Base-by-base conservation (phyloP, 345 rosid genomes). In the Populus nigra region DNA sequence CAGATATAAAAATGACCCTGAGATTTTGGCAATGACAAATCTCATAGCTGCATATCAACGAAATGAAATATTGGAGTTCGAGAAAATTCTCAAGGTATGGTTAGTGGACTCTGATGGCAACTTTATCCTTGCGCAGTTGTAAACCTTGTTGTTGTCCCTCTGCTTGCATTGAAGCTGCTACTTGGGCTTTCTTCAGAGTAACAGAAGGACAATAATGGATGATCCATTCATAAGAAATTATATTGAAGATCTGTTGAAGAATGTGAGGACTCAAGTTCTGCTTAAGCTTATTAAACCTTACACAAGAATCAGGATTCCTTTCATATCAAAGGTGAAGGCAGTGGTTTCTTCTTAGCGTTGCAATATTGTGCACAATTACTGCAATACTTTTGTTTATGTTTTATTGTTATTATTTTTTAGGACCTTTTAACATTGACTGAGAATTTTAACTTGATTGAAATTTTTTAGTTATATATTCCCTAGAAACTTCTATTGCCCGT, bases 1-100 rank as follows among this genome's bases (percentile, higher is more conserved):
- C 85, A 96, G 99, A 82, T 96, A 96, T 81, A 94, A 96, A 82
- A 96, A 96, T 83, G 98, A 96, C 77, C 99, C 96, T 76, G 99
- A 96, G 92, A 96, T 96, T 81, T 87, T 96, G 82, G 96, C 99
- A 55, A 96, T 96, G 99, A 96, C 98, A 23, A 94, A 96, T 83
- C 91, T 96, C 74, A 92, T 96, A 71, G 98, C 97, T 53, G 97
- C 99, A 29, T 96, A 94, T 83, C 99, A 96, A 86, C 89, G 99
- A 65, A 94, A 96, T 80, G 98, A 96, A 82, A 92, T 96, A 61
- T 38, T 94, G 76, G 99, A 96, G 90, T 96, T 94, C 82, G 99
- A 96, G 87, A 96, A 90, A 86, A 96, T 96, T 78, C 93, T 96
- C 0, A 91, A 94, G 98, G 99, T 94, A 89, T 45, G 31, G 11